Evolutionary conservation across 176 grass and related monocot species (phyloP).

Genomic region (Cocos nucifera): DNA sequence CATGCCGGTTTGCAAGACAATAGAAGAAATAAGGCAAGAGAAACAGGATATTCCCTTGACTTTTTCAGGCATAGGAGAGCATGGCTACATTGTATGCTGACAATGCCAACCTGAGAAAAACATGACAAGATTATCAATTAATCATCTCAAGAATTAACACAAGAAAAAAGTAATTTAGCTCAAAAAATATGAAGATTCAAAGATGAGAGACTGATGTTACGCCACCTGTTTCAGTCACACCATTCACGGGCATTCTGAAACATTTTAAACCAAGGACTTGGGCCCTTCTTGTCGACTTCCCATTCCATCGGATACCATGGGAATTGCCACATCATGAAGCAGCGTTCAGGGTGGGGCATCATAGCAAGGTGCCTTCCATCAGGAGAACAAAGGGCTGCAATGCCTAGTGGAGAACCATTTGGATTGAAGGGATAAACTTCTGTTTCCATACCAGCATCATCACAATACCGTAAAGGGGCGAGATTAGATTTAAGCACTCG

Average conservation of each 20-base stretch:
- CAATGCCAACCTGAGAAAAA: too few species aligned
- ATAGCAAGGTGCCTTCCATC: conserved; percentile 86
- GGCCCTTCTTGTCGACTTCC: conserved; percentile 50
- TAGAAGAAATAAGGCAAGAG: too few species aligned
- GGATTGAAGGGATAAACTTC: conserved; percentile 89
- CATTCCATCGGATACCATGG: conserved; percentile 90
- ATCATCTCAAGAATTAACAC: too few species aligned
- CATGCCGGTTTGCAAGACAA: too few species aligned
- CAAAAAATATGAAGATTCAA: too few species aligned
- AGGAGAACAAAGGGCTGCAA: conserved; percentile 78
- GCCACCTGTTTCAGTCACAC: conserved; percentile 49
- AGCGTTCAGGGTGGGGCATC: conserved; percentile 97
- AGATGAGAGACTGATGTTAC: too few species aligned
- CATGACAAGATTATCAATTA: too few species aligned
- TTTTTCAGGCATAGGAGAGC: too few species aligned
- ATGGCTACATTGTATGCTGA: too few species aligned
- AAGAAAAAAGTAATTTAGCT: too few species aligned
- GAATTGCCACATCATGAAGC: conserved; percentile 99
- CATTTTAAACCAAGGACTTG: conserved; percentile 80
- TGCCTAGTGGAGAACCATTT: conserved; percentile 84
- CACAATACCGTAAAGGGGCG: conserved; percentile 65
- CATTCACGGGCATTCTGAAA: conserved; percentile 94
- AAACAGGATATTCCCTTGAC: too few species aligned
- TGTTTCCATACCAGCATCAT: conserved; percentile 56
- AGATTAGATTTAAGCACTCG: conserved; percentile 48